Conservation (phyloP, 305 asterid species). For the Solanum chacoense region DNA sequence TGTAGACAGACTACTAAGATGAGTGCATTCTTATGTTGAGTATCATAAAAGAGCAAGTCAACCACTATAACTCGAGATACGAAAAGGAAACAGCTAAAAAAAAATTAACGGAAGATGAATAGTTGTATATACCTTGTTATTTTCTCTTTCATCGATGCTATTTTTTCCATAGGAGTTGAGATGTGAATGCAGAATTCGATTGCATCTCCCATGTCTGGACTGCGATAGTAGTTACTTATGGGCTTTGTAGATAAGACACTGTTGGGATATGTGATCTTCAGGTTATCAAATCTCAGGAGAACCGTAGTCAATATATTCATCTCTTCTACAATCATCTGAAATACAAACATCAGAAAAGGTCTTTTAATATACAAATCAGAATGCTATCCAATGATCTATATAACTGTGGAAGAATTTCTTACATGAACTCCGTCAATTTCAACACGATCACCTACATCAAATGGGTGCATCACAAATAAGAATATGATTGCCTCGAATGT, state of each 20-base stretch:
- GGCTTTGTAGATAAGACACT: constrained; percentile 25
- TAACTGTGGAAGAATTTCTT: neutral
- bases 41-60: neutral
- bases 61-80: neutral
- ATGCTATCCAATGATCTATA: neutral
- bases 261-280: constrained; percentile 33
- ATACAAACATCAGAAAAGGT: neutral
- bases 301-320: constrained; percentile 37
- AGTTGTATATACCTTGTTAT: constrained; percentile 19
- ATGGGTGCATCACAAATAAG: constrained; percentile 23
- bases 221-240: constrained; percentile 34
- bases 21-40: neutral
- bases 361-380: neutral
- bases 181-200: constrained; percentile 30
- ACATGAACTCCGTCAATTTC: constrained; percentile 21
- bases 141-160: constrained; percentile 29
- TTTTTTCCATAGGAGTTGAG: constrained; percentile 36
- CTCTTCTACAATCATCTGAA: constrained; percentile 46
- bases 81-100: neutral
- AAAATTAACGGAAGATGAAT: neutral
- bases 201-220: constrained; percentile 45
- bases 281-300: constrained; percentile 32
- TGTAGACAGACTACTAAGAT: neutral
- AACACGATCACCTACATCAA: constrained; percentile 21
- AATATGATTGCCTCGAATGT: constrained; percentile 21